Evolutionary conservation across 495 filamentous ascomycete genomes (phyloP), one percentile per base, ranked within the genome.

Genomic region (Podospora appendiculata): DNA sequence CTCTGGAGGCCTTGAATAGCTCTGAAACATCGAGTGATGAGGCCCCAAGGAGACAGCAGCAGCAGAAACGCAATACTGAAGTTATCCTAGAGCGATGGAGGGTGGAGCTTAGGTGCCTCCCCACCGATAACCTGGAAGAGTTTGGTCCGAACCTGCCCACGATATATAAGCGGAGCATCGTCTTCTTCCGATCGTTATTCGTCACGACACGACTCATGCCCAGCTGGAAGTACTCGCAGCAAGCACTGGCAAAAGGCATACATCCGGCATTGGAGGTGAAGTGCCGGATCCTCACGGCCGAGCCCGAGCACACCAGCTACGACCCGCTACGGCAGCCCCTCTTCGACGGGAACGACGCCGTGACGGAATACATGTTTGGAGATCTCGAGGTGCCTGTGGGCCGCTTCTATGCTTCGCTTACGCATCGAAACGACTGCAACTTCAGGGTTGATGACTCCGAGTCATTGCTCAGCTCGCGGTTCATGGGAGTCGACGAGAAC

Each of bases 161-260:
- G 18, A 83, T 93, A 53, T 98, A 98, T 75, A 98, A 97, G 73
- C 90, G 92, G 70, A 85, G 83, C 59, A 93, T 98, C 54, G 85
- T 97, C 50, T 79, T 97, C 55, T 96, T 97, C 69, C 80, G 94
- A 52, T 90, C 90, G 8, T 77, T 98, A n/a, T 96, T 89, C 67
- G 78, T 89, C 12, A 87, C 85, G 48, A 80, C 88, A 25, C 87
- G 86, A 58, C 79, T 96, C 51, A 67, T 95, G 57, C 94, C 94
- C 17, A 85, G 88, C 19, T 95, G 86, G 87, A 94, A 87, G 71
- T 86, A 95, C 56, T 79, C 84, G 32, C 87, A 87, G 60, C 71
- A 75, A 53, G 80, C 82, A 43, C 73, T 86, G 51, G 78, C 81
- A 8, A 92, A 88, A 61, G 70, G 75, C 50, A 79, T 78, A 19